Conservation (phyloP, 768 basidiomycete species). For the Mycena venus region DNA sequence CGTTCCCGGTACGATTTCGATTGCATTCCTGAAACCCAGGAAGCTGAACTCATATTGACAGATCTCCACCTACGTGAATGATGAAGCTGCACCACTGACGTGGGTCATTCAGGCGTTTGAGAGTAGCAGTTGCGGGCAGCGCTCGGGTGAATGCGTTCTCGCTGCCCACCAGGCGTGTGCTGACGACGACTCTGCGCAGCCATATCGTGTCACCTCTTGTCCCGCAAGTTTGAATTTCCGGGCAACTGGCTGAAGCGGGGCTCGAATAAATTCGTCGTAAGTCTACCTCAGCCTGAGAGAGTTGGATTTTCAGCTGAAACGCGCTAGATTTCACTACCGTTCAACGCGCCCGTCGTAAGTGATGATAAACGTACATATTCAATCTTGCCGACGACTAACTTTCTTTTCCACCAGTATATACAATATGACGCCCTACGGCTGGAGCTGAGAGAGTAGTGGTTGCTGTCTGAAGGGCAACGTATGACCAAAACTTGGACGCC, state of each 20-base stretch:
- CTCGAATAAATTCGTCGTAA: slow-evolving; percentile 37
- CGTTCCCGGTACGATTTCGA: slow-evolving; percentile 11
- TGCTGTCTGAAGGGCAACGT: neutral
- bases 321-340: slow-evolving; percentile 24
- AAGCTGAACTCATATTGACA: neutral
- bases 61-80: slow-evolving; percentile 32
- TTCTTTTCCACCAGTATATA: slow-evolving; percentile 32
- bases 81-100: slow-evolving; percentile 8
- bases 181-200: slow-evolving; percentile 13
- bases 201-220: slow-evolving; percentile 40
- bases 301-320: neutral
- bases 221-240: slow-evolving; percentile 38
- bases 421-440: slow-evolving; percentile 43
- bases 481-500: too few species aligned
- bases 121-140: slow-evolving; percentile 44
- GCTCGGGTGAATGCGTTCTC: slow-evolving; percentile 34
- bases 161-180: neutral
- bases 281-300: neutral
- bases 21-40: too few species aligned
- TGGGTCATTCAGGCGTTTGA: slow-evolving; percentile 35
- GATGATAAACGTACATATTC: neutral
- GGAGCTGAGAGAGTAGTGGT: neutral
- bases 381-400: neutral
- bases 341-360: slow-evolving; percentile 35
- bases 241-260: slow-evolving; percentile 38